Evolutionary conservation across 2,329 filamentous ascomycete genomes (phyloP), one percentile per base, ranked within the genome.

Genomic region (Penicillium digitatum): DNA sequence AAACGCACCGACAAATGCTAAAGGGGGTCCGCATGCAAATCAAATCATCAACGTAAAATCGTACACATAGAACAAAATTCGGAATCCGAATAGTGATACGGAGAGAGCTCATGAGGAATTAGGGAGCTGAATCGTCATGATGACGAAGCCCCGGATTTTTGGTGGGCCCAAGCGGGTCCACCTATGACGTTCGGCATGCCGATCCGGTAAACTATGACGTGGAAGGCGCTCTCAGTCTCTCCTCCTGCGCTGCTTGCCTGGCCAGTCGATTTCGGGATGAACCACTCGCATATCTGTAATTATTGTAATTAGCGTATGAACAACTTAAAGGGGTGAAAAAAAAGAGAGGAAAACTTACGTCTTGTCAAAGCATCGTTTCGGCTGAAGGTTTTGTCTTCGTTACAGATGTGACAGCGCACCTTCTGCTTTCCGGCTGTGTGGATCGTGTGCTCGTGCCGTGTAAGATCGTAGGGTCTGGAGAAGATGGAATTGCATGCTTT

Each of bases 341-440:
- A 16, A n/a, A 18, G 3, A 31, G 18, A 12, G 16, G 20, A n/a
- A 24, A 45, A 55, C 52, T 55, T 55, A 55, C 52, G 52, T 35
- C 52, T 55, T 45, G 93, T 97, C 45, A 97, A 80, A 1, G 94
- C 94, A 77, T 99, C 94, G 61, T 93, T 94, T 55, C 94, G 86
- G 65, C 91, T 96, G 69, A 99, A 99, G 0, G 90, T 95, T 81
- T 97, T 97, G 69, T 97, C 93, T 66, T 97, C 92, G 1, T 89
- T 91, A 75, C 94, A 99, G 45, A 96, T 77, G 59, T 92, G 86
- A 74, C 94, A 99, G 42, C 90, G 87, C 8, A 96, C 91, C 78
- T 97, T 97, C 72, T 92, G 87, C 80, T 96, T 96, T 66, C 89
- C 86, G 1, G 86, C 87, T 66, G 96, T 96, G 81, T 97, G 94